Percentiles rank a stretch among this genome's conserved stretches.
Conservation (phyloP, 257 asterid genomes). For the Galeopsis tetrahit region DNA sequence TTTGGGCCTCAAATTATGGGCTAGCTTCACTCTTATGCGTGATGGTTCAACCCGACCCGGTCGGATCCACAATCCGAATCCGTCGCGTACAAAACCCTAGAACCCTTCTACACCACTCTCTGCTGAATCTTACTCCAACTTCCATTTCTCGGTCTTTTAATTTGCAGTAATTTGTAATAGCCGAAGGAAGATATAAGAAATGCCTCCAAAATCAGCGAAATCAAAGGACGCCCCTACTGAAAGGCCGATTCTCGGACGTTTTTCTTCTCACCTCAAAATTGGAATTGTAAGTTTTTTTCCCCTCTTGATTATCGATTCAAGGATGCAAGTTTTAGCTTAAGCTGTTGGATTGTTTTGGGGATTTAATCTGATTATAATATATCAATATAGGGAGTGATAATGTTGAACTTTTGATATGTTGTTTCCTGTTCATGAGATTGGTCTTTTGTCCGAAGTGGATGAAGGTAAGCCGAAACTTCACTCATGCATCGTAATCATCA, state of each 20-base stretch:
- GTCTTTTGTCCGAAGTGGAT: background rate
- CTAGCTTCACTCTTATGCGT: background rate
- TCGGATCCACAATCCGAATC: background rate
- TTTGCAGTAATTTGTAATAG: conserved; percentile 19
- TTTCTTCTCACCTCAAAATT: conserved; percentile 94
- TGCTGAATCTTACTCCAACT: conserved; percentile 14
- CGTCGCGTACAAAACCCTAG: conserved; percentile 46
- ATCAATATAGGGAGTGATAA: background rate
- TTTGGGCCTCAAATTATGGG: conserved; percentile 5
- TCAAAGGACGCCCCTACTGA: conserved; percentile 85
- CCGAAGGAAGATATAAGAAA: conserved; percentile 30
- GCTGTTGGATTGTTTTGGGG: background rate
- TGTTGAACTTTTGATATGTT: background rate
- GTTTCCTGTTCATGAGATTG: background rate
- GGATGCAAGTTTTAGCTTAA: background rate
- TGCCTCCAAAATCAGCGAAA: conserved; percentile 98
- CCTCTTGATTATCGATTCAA: background rate
- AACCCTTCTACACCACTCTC: background rate
- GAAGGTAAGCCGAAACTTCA: background rate
- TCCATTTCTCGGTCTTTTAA: conserved; percentile 17
- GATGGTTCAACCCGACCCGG: background rate
- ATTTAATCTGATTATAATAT: background rate
- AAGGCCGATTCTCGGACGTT: conserved; percentile 91
- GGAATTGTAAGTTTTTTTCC: conserved; percentile 70
- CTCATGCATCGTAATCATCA: background rate